Base-by-base conservation (phyloP, 495 filamentous ascomycete genomes). In the Glutinoglossum americanum region DNA sequence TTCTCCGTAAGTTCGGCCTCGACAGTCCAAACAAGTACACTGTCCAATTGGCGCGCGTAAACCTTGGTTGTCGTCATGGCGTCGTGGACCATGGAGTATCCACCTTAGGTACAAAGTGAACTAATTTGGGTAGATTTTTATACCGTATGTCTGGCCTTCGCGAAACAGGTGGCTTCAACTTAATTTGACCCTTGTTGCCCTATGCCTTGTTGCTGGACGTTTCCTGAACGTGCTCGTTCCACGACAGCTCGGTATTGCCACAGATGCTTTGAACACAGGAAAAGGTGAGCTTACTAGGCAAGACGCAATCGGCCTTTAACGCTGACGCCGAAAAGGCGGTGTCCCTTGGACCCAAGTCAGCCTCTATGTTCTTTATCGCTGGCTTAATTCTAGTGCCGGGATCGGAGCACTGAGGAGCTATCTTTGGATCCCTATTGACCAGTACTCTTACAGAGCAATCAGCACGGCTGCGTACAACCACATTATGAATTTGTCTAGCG, bases 401-500 rank as follows among this genome's bases (percentile, higher is more conserved):
- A 64, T 83, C 48, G 69, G 69, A 21, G 71, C 76, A 23, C 54
- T 83, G 35, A 72, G 73, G 55, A 68, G 73, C 59, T 77, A 74
- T 68, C 70, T 85, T 28, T 85, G 81, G 81, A 66, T 81, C 51
- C 80, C 80, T 1, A 68, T 88, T 30, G 75, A 84, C 62, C 77
- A 79, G 63, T 82, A 80, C 64, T 74, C 79, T 0, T 76, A 79
- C 55, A 73, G 74, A 55, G 70, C 72, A 30, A 71, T 87, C 28
- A 79, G 76, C 60, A 77, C 72, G 0, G 78, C 80, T 0, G 78
- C 84, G 3, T 89, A 85, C 64, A 76, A 80, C 47, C 84, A 89
- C 60, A 73, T 89, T 26, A 85, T 90, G 77, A 76, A 73, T 55
- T 73, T 92, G 26, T 87, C 83, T 0, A 82, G 80, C 59, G 85